A percentile compares a stretch with the other conserved stretches of the same genome.
Conservation (phyloP, 75 land plant genomes). For the Picea sitchensis region DNA sequence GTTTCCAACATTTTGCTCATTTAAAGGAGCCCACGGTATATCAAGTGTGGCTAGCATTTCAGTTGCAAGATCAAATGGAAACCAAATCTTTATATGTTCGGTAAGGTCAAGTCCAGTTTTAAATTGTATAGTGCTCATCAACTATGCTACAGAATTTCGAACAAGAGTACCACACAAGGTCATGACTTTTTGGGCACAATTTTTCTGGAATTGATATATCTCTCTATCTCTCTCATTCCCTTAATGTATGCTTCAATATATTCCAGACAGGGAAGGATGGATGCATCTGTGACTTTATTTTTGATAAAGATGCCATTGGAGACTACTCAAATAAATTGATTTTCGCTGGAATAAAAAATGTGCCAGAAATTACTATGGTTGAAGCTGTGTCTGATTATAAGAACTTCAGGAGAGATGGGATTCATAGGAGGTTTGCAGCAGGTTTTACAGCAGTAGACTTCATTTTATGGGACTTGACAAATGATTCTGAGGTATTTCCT, state of each 20-base stretch:
- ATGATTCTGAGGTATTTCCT: slow-evolving; percentile 64
- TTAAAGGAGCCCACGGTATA: slow-evolving; percentile 98
- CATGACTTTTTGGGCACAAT: not conserved
- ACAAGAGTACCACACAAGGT: slow-evolving; percentile 1
- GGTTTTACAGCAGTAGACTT: slow-evolving; percentile 89
- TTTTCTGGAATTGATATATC: not conserved
- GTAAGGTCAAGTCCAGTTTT: slow-evolving; percentile 38
- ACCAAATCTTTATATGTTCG: slow-evolving; percentile 54
- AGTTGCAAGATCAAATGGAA: slow-evolving; percentile 18
- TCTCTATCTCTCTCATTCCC: not conserved
- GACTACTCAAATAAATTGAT: slow-evolving; percentile 24
- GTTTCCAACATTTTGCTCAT: slow-evolving; percentile 35
- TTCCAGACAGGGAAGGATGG: slow-evolving; percentile 97
- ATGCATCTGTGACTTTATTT: slow-evolving; percentile 75
- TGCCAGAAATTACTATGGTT: slow-evolving; percentile 69
- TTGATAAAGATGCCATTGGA: slow-evolving; percentile 17
- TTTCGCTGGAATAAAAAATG: slow-evolving; percentile 81
- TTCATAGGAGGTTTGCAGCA: slow-evolving; percentile 47
- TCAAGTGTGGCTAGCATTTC: slow-evolving; percentile 73
- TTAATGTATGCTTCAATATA: slow-evolving; percentile 1
- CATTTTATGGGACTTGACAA: slow-evolving; percentile 68
- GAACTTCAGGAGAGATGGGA: slow-evolving; percentile 16
- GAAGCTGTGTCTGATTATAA: slow-evolving; percentile 33
- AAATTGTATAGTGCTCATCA: not conserved
- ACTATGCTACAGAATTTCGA: not conserved